phyloP scores from a whole-genome alignment of 2,329 filamentous ascomycete species.

The Drechslerella dactyloides region DNA sequence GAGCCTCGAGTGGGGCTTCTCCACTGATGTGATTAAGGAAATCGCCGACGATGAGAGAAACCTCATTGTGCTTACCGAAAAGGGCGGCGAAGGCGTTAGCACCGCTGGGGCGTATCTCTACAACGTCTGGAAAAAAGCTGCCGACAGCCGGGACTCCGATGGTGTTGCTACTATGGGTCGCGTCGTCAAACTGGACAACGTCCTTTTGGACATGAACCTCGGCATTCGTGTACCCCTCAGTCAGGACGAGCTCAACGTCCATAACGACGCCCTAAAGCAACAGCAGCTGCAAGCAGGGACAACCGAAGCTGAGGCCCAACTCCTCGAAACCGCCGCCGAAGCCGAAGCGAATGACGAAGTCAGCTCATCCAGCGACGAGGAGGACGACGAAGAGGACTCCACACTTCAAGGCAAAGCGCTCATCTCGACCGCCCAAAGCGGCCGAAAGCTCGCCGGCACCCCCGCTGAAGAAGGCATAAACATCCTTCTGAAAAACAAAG shows the following conservation, averaged over 20 bases:
- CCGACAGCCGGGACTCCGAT: constrained; percentile 32
- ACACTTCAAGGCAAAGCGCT: constrained; percentile 91
- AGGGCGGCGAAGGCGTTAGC: constrained; percentile 60
- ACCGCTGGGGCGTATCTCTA: constrained; percentile 78
- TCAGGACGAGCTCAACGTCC: constrained; percentile 76
- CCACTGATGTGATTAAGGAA: constrained; percentile 75
- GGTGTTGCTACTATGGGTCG: constrained; percentile 15
- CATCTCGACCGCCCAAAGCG: constrained; percentile 80
- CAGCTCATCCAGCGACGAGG: constrained; percentile 83
- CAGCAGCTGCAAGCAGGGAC: constrained; percentile 82
- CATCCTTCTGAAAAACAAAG: constrained; percentile 83
- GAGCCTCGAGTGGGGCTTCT: constrained; percentile 93
- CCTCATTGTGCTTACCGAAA: constrained; percentile 84
- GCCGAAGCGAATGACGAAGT: constrained; percentile 78
- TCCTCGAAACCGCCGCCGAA: constrained; percentile 64
- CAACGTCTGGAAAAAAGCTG: constrained; percentile 76
- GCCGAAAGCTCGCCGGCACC: constrained; percentile 19
- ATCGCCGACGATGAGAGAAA: constrained; percentile 80
- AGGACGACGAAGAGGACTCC: constrained; percentile 70
- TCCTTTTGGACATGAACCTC: constrained; percentile 68
- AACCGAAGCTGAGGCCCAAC: constrained; percentile 69
- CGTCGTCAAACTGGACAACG: constrained; percentile 57
- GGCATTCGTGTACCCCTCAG: constrained; percentile 71
- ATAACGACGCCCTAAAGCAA: constrained; percentile 90
- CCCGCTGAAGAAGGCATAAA: constrained; percentile 88